phyloP scores from a whole-genome alignment of 768 basidiomycete species.

The Ramaria sp. region DNA sequence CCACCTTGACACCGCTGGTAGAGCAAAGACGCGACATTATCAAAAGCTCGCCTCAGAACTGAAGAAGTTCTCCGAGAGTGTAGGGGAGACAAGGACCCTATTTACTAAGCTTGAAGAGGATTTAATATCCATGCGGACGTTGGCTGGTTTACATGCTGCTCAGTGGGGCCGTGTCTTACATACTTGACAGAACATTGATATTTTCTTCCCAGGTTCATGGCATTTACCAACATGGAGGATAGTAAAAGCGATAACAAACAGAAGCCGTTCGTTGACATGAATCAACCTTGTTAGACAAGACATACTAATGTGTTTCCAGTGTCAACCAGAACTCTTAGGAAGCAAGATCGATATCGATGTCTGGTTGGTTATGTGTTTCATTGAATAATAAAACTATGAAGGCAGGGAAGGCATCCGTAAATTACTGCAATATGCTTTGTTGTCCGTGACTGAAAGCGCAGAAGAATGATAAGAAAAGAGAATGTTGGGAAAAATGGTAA shows the following conservation, averaged over 20 bases:
- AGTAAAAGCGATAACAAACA: not conserved
- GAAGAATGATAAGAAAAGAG: not conserved
- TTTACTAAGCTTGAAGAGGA: constrained; percentile 69
- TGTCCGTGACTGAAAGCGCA: not conserved
- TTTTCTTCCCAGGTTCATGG: constrained; percentile 4
- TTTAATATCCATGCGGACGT: constrained; percentile 65
- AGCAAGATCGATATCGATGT: not conserved
- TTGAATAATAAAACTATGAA: not conserved
- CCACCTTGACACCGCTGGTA: constrained; percentile 4
- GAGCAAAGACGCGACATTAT: constrained; percentile 70
- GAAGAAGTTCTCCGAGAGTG: constrained; percentile 52
- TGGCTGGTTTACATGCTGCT: constrained; percentile 71
- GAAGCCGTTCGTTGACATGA: not conserved
- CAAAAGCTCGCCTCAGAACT: constrained; percentile 62
- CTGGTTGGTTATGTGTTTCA: too few relatives aligned
- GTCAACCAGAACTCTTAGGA: not conserved
- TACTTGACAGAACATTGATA: not conserved
- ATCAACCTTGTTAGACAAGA: not conserved
- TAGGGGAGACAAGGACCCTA: constrained; percentile 64
- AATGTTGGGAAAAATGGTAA: not conserved
- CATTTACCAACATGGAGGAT: constrained; percentile 10
- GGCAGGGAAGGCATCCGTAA: not conserved
- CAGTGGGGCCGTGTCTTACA: constrained; percentile 42
- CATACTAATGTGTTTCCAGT: not conserved
- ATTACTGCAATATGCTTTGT: constrained; percentile 2